Evolutionary conservation across 2,329 filamentous ascomycete genomes (phyloP).

Genomic region (Aspergillus chevalieri): DNA sequence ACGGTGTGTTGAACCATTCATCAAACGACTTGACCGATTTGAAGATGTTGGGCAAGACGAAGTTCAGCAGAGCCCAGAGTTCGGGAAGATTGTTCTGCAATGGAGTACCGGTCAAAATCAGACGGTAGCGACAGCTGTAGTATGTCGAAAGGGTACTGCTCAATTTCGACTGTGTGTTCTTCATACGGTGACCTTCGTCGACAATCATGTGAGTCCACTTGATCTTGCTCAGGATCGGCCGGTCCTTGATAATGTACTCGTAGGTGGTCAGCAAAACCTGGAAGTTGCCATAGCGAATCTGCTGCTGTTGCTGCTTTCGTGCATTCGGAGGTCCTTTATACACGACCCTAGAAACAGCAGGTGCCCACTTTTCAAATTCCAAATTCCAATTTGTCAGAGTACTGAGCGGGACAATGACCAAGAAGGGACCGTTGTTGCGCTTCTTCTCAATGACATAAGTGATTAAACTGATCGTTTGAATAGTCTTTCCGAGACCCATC

Average conservation of each 20-base stretch:
- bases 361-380: slow-evolving; percentile 99
- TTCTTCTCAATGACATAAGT: slow-evolving; percentile 97
- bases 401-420: slow-evolving; percentile 94
- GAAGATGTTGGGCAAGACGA: slow-evolving; percentile 96
- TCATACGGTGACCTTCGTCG: slow-evolving; percentile 99
- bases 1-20: slow-evolving; percentile 99
- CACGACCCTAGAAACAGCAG: slow-evolving; percentile 75
- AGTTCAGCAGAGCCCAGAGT: slow-evolving; percentile 96
- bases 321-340: slow-evolving; percentile 92
- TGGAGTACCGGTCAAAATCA: slow-evolving; percentile 95
- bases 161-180: slow-evolving; percentile 93
- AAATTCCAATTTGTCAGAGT: slow-evolving; percentile 98
- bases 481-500: slow-evolving; percentile 99
- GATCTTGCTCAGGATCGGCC: slow-evolving; percentile 91
- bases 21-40: slow-evolving; percentile 98
- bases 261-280: slow-evolving; percentile 96
- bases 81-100: slow-evolving; percentile 95
- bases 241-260: slow-evolving; percentile 99
- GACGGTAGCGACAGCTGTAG: slow-evolving; percentile 87
- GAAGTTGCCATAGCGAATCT: slow-evolving; percentile 90
- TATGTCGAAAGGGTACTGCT: slow-evolving; percentile 92
- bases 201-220: slow-evolving; percentile 99
- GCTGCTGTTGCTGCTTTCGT: slow-evolving; percentile 84
- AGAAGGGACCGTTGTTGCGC: slow-evolving; percentile 80
- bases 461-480: slow-evolving; percentile 96